These are phyloP conservation scores for Penicillium frequentans DNA, from an alignment of 2,329 filamentous ascomycete species.

Conservation along the genomic window DNA sequence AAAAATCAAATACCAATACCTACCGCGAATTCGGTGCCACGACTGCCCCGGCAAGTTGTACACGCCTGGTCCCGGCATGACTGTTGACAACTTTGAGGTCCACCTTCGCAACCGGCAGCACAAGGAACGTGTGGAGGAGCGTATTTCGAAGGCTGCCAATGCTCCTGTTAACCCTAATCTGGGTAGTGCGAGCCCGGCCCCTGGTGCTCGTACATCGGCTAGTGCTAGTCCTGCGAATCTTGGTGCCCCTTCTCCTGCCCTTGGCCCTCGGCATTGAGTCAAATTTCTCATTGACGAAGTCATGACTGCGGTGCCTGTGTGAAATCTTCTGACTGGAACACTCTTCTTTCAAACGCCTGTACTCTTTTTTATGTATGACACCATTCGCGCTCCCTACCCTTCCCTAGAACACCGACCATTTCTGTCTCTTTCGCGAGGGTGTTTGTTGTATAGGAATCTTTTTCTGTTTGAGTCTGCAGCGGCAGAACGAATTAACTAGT, in stretches of 20 bases:
- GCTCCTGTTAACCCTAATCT: constrained; percentile 4
- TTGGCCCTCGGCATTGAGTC: constrained; percentile 16
- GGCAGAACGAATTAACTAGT: constrained; percentile 15
- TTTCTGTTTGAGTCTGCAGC: constrained; percentile 7
- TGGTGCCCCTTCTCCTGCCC: constrained; percentile 7
- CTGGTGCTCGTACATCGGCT: not conserved
- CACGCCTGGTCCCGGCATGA: constrained; percentile 80
- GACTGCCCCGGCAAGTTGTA: constrained; percentile 95
- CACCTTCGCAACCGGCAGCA: constrained; percentile 86
- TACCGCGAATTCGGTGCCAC: constrained; percentile 85
- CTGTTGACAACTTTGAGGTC: constrained; percentile 87
- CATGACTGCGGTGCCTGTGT: constrained; percentile 18
- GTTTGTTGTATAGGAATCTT: constrained; percentile 18
- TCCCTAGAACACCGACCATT: not conserved
- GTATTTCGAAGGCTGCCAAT: constrained; percentile 35
- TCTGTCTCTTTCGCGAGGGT: not conserved
- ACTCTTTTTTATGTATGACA: constrained; percentile 10
- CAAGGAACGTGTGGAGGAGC: constrained; percentile 66
- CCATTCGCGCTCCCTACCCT: not conserved
- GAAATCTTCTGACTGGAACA: constrained; percentile 4
- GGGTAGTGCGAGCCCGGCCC: constrained; percentile 17
- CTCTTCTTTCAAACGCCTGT: constrained; percentile 16
- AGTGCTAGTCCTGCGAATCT: constrained; percentile 1
- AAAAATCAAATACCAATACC: constrained; percentile 73
- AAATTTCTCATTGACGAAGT: constrained; percentile 17